phyloP scores from a whole-genome alignment of 1,284 basidiomycete genomes.

The Pseudozyma tsukubaensis region DNA sequence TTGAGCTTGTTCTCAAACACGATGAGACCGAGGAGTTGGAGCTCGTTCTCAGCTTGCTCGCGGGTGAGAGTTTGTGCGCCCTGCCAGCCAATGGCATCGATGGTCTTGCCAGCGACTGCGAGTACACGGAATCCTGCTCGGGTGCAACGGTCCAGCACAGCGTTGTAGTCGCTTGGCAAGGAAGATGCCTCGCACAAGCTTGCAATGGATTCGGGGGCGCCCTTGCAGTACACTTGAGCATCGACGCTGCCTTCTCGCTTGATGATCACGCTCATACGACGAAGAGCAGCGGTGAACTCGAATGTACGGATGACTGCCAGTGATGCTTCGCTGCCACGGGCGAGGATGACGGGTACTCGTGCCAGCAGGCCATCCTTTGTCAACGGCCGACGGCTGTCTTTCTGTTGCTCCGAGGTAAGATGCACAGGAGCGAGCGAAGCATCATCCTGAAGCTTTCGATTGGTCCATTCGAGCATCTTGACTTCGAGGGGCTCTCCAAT shows the following conservation, averaged over 20 bases:
- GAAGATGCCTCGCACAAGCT: conserved; percentile 77
- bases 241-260: conserved; percentile 90
- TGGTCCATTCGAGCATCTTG: conserved; percentile 89
- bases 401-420: conserved; percentile 9
- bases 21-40: conserved; percentile 93
- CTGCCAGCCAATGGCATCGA: conserved; percentile 94
- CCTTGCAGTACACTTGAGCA: conserved; percentile 97
- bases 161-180: conserved; percentile 90
- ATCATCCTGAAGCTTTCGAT: conserved; percentile 78
- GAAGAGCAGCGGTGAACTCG: conserved; percentile 92
- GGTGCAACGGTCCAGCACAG: conserved; percentile 95
- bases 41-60: conserved; percentile 92
- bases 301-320: conserved; percentile 92
- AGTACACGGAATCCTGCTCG: conserved; percentile 97
- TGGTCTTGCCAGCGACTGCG: conserved; percentile 94
- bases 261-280: conserved; percentile 97
- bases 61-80: conserved; percentile 96
- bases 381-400: conserved; percentile 9
- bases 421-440: conserved; percentile 17
- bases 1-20: conserved; percentile 99
- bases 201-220: conserved; percentile 95
- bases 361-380: conserved; percentile 30
- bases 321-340: neutral
- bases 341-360: conserved; percentile 33
- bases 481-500: conserved; percentile 96